Evolutionary conservation across 805 yeast genomes (phyloP), one percentile per base, ranked within the genome.

Genomic region (Kregervanrija pseudodelftensis): DNA sequence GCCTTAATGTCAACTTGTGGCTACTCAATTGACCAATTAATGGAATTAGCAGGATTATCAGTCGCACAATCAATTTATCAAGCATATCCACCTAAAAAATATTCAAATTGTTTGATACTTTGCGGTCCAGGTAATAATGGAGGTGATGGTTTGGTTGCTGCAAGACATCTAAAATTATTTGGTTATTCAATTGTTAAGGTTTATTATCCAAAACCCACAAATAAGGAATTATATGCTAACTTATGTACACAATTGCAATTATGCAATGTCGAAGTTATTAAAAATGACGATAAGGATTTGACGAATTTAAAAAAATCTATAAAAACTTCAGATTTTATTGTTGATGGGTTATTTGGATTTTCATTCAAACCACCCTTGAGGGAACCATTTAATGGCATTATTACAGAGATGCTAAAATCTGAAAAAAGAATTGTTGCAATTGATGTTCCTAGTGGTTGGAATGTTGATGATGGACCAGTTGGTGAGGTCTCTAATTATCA

Each of bases 71-170:
- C 95, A 1, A 74, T 90, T 3, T 79, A 77, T 57, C 74, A 71
- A 41, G 72, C 80, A 33, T 86, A 75, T 52, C 95, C 95, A 2
- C 80, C 80, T 1, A 17, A 44, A 3, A 45, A 59, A 11, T 37
- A 57, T 22, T 63, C 68, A 34, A 67, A 63, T 10, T 81, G 89
- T 1, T 15, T 47, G 5, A 74, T 93, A 1, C 68, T 93, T 5
- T 88, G 82, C 10, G 99, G 99, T 0, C 98, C 98, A 0, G 99
- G 99, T 1, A 93, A 93, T 58, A 93, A 93, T 58, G 91, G 96
- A 1, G 99, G 98, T 2, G 99, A 93, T 65, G 99, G 98, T 0
- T 67, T 93, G 11, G 99, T 93, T 1, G 95, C 96, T 30, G 95
- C 97, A 1, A 73, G 99, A 37, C 99, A 93, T 60, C 68, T 93